A percentile compares a stretch with the other conserved stretches of the same genome.
These are phyloP conservation scores for Pouteria glomerata DNA, from an alignment of 148 eudicot genomes.

Conservation along the genomic window DNA sequence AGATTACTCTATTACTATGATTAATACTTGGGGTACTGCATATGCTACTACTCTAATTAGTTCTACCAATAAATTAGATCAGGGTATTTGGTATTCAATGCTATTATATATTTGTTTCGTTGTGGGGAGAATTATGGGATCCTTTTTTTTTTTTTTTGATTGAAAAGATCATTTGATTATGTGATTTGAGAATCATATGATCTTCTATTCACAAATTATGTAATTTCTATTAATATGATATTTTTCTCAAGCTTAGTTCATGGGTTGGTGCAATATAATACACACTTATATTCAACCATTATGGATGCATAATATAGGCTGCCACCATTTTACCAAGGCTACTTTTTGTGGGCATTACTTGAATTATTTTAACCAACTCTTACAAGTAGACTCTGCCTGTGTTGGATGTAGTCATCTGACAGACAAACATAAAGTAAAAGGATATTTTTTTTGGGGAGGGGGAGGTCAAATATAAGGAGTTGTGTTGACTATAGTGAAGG, in stretches of 20 bases:
- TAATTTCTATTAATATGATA: background rate
- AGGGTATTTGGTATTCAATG: background rate
- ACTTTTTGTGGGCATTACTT: background rate
- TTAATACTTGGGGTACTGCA: background rate
- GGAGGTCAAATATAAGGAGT: too few species aligned
- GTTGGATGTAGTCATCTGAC: background rate
- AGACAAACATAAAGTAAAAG: too few species aligned
- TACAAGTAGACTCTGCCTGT: background rate
- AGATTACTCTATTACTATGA: background rate
- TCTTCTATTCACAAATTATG: background rate
- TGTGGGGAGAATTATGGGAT: too few species aligned
- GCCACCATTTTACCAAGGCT: background rate
- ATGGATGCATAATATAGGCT: too few species aligned
- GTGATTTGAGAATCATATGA: background rate
- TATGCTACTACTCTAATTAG: background rate
- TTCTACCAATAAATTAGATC: background rate
- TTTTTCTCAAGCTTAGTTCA: conserved; percentile 1
- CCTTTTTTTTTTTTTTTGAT: background rate
- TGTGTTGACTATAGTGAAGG: background rate
- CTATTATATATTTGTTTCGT: background rate
- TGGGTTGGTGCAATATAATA: background rate
- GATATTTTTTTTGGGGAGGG: too few species aligned
- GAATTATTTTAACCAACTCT: background rate
- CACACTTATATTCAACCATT: background rate
- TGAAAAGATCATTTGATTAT: background rate